Percentiles rank a stretch among this genome's conserved stretches.
Conservation (phyloP, 2,329 filamentous ascomycete genomes). For the Nemania sp. region DNA sequence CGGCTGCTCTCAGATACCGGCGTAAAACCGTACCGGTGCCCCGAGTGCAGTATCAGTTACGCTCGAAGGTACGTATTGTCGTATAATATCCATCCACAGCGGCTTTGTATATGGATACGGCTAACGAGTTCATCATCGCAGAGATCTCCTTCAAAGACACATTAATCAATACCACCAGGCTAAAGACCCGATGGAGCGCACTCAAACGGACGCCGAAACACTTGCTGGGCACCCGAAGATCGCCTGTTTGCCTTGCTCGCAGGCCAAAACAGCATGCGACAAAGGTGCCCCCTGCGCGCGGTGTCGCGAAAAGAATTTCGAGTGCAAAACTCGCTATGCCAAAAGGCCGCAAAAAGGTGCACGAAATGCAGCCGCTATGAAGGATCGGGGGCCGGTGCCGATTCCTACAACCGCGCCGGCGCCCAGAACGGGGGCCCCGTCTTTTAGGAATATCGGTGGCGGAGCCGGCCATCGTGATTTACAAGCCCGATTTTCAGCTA, state of each 20-base stretch:
- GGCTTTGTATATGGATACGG: background rate
- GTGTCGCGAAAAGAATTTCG: conserved; percentile 53
- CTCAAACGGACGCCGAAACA: conserved; percentile 48
- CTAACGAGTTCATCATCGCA: conserved; percentile 28
- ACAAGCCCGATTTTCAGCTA: too few species aligned
- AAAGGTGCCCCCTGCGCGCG: conserved; percentile 53
- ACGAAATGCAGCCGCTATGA: conserved; percentile 44
- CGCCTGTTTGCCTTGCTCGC: conserved; percentile 54
- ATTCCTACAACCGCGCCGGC: background rate
- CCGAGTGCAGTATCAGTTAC: conserved; percentile 53
- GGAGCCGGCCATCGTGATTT: conserved; percentile 32
- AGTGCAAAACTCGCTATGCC: conserved; percentile 53
- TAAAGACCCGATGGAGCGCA: conserved; percentile 50
- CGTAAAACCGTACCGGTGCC: conserved; percentile 57
- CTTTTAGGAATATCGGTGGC: conserved; percentile 45
- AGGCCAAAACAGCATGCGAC: conserved; percentile 55
- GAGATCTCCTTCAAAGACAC: conserved; percentile 56
- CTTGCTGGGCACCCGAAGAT: conserved; percentile 48
- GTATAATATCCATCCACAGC: background rate
- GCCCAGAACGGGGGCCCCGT: conserved; percentile 36
- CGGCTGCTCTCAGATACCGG: conserved; percentile 50
- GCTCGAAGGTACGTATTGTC: conserved; percentile 48
- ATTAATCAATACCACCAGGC: conserved; percentile 56
- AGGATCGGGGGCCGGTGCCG: conserved; percentile 23
- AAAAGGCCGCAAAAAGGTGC: conserved; percentile 54